Evolutionary conservation across 2,329 filamentous ascomycete genomes (phyloP), one percentile per base, ranked within the genome.

Genomic region (Onygena corvina): DNA sequence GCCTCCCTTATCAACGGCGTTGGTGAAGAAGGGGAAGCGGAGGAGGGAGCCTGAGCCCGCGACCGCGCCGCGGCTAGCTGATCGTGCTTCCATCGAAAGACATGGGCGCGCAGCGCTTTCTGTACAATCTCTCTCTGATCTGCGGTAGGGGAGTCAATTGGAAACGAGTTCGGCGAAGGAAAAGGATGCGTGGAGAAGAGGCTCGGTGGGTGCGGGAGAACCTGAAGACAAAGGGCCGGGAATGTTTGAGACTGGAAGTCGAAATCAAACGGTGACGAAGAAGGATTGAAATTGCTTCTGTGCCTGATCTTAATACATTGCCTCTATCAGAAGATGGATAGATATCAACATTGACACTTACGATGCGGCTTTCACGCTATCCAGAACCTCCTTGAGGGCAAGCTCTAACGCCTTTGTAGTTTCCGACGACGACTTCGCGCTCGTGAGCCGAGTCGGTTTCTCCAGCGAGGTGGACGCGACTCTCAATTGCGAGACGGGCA

Each of bases 181-280:
- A 93, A 83, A 25, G 88, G 86, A 4, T 83, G 86, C 0, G 82
- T 78, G 7, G 86, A 84, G 68, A 89, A 90, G 4, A 95, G 73
- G 0, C 86, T 92, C 3, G 86, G 81, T 2, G 89, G 87, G 7
- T 85, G 75, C 30, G 84, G 79, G 1, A 96, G 78, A 56, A 90
- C 83, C 54, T 84, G 85, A 8, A 95, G 76, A 30, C 83, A 87
- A 34, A 96, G 75, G 4, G 84, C 81, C 4, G 89, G 87, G 59
- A 94, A 95, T 52, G 87, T 87, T 62, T 94, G 79, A 3, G 84
- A 75, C 53, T 89, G 78, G 29, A 90, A 84, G 56, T 95, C 86
- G 67, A 94, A 93, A 56, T 90, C 84, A 63, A 80, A 81, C 2
- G 79, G 73, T 14, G 70, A 63, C 16, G 65, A 50, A 53, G 61